Base-by-base conservation (phyloP, 305 asterid species). In the Fraxinus paxiana region DNA sequence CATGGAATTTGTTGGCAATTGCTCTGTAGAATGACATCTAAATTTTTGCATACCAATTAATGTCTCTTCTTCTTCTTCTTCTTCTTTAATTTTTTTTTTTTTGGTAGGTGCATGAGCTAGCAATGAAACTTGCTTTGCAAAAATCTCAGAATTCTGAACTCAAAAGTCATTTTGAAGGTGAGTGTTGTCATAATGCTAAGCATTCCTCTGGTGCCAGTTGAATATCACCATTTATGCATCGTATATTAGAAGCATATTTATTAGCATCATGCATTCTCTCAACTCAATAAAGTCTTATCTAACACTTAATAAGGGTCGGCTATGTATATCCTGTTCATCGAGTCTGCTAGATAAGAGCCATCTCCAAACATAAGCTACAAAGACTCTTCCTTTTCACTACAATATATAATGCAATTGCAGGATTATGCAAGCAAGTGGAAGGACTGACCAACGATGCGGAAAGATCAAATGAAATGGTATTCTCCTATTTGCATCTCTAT, bases 381-480 rank as follows among this genome's bases (percentile, higher is more conserved):
- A 67, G 35, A 10, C 38, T 28, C 9, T 67, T 67, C 73, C 73
- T 30, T 5, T 10, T 28, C 20, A 67, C 7, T 67, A 30, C 8
- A 5, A 10, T 67, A 67, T 26, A 28, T 17, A 1, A 13, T 30
- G 35, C 38, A 12, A 67, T 67, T 88, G 90, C 91, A 96, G 99
- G 94, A 71, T 70, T 96, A 22, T 92, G 89, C 89, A 92, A 89
- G 86, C 96, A 92, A 81, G 87, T 94, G 91, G 97, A 92, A 80
- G 92, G 88, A 61, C 86, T 91, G 87, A 88, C 93, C 0, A 88
- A 89, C 24, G 94, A 92, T 76, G 94, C 90, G 28, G 98, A 96
- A 75, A 87, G 94, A 89, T 96, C 99, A 51, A 96, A 96, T 22
- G 98, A 96, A 87, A 86, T 92, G 99, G 97, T 96, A 87, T 73